Base-by-base conservation (phyloP, 257 asterid species). In the Ocimum tenuiflorum region DNA sequence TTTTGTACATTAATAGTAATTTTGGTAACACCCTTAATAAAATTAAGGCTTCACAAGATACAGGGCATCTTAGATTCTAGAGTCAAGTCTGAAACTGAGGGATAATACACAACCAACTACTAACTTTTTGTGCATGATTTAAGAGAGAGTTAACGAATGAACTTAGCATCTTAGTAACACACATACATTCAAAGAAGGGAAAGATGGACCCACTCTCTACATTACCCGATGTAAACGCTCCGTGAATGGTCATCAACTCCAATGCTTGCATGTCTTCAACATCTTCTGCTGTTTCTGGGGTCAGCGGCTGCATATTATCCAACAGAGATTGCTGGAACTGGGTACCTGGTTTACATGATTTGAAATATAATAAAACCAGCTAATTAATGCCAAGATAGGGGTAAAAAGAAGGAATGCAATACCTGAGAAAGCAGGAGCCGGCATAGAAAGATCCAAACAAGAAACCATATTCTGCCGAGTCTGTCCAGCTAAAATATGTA, bases 181-280 rank as follows among this genome's bases (percentile, higher is more conserved):
- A 18, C 39, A 59, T 62, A 52, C 14, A 24, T 27, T 27, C 38
- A 36, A 60, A 41, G 20, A 35, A 58, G 23, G 38, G 36, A 3
- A 14, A 42, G 59, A 38, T 33, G 13, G 47, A 41, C 6, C 63
- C 1, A 50, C 67, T 41, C 60, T 48, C 31, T 70, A 67, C 17
- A 36, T 47, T 81, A 91, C 98, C 98, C 72, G 94, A 73, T 67
- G 83, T 77, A 61, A 82, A 82, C 72, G 79, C 89, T 81, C 98
- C 98, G 73, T 87, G 95, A 60, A 86, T 35, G 53, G 75, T 70
- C 83, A 85, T 76, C 22, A 80, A 77, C 81, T 92, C 98, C 75
- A 86, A 76, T 14, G 97, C 89, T 52, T 78, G 89, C 71, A 73
- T 47, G 74, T 92, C 98, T 77, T 82, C 91, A 64, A 73, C 78